Evolutionary conservation across 2,329 filamentous ascomycete genomes (phyloP).

Genomic region (Epichloe hybrida): DNA sequence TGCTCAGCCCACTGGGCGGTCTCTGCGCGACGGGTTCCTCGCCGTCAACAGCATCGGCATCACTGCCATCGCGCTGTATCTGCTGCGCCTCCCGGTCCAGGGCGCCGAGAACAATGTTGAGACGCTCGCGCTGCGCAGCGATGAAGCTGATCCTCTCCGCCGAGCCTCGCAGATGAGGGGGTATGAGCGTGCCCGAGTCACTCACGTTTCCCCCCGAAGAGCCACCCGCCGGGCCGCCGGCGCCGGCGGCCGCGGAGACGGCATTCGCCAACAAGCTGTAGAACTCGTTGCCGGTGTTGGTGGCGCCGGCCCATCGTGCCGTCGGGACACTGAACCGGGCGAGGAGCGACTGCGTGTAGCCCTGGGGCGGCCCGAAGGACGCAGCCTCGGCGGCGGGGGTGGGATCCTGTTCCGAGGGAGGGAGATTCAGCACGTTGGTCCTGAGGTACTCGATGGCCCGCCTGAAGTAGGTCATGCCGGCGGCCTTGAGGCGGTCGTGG

Average conservation of each 20-base stretch:
- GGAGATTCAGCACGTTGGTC: conserved; percentile 66
- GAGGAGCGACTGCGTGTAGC: conserved; percentile 71
- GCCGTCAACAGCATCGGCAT: conserved; percentile 17
- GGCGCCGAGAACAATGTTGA: conserved; percentile 60
- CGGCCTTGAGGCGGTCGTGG: conserved; percentile 64
- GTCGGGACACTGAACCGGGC: conserved; percentile 75
- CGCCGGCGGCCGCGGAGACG: conserved; percentile 46
- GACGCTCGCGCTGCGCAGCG: conserved; percentile 61
- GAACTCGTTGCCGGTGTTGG: conserved; percentile 47
- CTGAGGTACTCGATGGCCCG: conserved; percentile 57
- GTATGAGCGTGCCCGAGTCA: conserved; percentile 50
- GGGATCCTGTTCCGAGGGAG: conserved; percentile 16
- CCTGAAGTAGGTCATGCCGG: conserved; percentile 65
- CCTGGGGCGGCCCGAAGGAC: conserved; percentile 30
- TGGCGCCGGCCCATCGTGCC: conserved; percentile 41
- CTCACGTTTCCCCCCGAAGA: conserved; percentile 7
- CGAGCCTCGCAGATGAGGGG: conserved; percentile 49
- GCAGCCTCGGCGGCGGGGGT: conserved; percentile 28
- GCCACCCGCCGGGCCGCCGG: conserved; percentile 19
- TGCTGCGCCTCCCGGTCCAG: conserved; percentile 66
- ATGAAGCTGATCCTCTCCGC: conserved; percentile 63
- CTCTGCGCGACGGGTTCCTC: conserved; percentile 23
- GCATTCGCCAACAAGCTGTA: conserved; percentile 66
- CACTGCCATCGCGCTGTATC: conserved; percentile 29
- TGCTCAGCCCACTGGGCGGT: conserved; percentile 47